A percentile compares a stretch with the other conserved stretches of the same genome.
Conservation (phyloP, 2,329 filamentous ascomycete genomes). For the Aspergillus floridensis region DNA sequence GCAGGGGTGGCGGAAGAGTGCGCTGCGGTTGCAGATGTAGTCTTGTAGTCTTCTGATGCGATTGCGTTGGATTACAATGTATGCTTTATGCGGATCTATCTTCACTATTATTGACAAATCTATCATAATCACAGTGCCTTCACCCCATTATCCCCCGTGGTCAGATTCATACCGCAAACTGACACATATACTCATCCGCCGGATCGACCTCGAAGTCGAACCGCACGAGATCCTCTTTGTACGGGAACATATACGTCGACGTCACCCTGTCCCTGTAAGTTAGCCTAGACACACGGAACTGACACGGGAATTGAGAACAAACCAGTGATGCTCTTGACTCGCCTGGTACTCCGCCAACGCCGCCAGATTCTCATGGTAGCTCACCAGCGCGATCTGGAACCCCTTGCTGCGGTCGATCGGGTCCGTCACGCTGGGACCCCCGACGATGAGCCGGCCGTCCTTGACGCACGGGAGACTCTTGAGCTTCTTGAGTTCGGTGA, state of each 20-base stretch:
- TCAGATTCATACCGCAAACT: constrained; percentile 4
- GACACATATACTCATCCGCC: constrained; percentile 34
- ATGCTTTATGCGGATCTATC: too few species aligned
- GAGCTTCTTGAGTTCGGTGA: constrained; percentile 50
- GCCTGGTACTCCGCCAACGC: constrained; percentile 54
- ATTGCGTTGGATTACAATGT: background rate
- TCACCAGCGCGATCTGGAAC: constrained; percentile 52
- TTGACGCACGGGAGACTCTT: constrained; percentile 51
- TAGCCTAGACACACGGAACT: background rate
- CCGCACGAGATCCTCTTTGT: constrained; percentile 52
- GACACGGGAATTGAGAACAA: constrained; percentile 3
- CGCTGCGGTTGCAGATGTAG: constrained; percentile 1
- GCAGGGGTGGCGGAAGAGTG: background rate
- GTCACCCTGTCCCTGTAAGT: constrained; percentile 45
- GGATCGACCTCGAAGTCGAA: constrained; percentile 53
- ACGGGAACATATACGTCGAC: constrained; percentile 52
- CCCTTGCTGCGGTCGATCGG: constrained; percentile 55
- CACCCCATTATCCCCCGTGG: background rate
- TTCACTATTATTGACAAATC: too few species aligned
- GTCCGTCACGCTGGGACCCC: constrained; percentile 53
- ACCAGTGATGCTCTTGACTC: constrained; percentile 53
- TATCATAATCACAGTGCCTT: background rate
- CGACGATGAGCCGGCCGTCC: constrained; percentile 50
- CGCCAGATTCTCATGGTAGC: constrained; percentile 48
- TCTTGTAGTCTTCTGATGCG: background rate